Percentiles rank a stretch among this genome's conserved stretches.
Evolutionary conservation across 108 stramenopile genomes (phyloP).

Genomic region (Ochromonas danica): DNA sequence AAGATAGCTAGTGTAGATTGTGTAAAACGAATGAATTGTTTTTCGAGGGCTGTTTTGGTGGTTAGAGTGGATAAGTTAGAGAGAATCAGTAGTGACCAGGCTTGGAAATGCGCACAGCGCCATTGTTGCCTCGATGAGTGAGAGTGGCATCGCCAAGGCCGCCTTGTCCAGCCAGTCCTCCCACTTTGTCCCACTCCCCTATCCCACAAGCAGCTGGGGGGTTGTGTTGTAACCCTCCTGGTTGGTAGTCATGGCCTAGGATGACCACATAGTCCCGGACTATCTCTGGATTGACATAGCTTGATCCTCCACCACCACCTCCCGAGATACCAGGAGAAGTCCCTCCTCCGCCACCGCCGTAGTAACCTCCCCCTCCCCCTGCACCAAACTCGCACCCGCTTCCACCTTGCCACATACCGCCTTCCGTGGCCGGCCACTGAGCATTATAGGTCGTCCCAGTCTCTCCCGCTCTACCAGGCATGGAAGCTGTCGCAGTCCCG

Average conservation of each 20-base stretch:
- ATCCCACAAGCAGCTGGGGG: slow-evolving; percentile 44
- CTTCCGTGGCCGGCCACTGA: slow-evolving; percentile 45
- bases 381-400: slow-evolving; percentile 61
- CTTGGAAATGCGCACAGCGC: slow-evolving; percentile 9
- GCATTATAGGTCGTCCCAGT: slow-evolving; percentile 50
- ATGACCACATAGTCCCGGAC: slow-evolving; percentile 42
- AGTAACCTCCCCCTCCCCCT: slow-evolving; percentile 56
- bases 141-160: slow-evolving; percentile 25
- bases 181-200: slow-evolving; percentile 55
- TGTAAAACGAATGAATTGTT: too few relatives aligned
- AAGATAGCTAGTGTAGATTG: too few relatives aligned
- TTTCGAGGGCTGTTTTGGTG: too few relatives aligned
- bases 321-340: slow-evolving; percentile 60
- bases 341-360: slow-evolving; percentile 63
- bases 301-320: slow-evolving; percentile 60
- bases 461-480: slow-evolving; percentile 57
- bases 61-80: background rate
- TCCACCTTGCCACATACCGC: slow-evolving; percentile 57
- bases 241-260: slow-evolving; percentile 43
- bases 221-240: slow-evolving; percentile 50
- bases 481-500: slow-evolving; percentile 40
- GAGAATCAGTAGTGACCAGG: slow-evolving; percentile 21
- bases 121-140: background rate
- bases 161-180: slow-evolving; percentile 52
- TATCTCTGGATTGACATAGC: slow-evolving; percentile 42